Conservation (phyloP, 2,329 filamentous ascomycete species). For the Ophiocordyceps camponoti-saundersi region DNA sequence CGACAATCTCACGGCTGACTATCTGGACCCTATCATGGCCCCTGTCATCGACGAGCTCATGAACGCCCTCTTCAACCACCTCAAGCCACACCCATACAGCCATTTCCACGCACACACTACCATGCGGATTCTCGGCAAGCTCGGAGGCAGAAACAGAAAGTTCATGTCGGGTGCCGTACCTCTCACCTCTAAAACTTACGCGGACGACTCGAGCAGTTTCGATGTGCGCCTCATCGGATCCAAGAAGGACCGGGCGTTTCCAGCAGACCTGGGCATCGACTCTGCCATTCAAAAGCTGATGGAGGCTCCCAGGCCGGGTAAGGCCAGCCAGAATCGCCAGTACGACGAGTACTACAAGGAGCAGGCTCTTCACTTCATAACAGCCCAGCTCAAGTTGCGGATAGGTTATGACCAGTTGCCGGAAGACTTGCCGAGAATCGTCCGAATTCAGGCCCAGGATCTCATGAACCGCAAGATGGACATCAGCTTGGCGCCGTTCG, state of each 20-base stretch:
- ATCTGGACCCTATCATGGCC: slow-evolving; percentile 96
- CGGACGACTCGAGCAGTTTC: slow-evolving; percentile 76
- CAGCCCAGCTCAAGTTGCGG: slow-evolving; percentile 75
- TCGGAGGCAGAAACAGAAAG: slow-evolving; percentile 87
- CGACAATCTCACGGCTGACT: slow-evolving; percentile 94
- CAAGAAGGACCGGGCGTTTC: slow-evolving; percentile 76
- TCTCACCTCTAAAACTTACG: slow-evolving; percentile 68
- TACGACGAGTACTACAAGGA: slow-evolving; percentile 77
- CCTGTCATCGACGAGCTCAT: slow-evolving; percentile 98
- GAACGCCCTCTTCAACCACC: slow-evolving; percentile 91
- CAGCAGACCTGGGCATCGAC: slow-evolving; percentile 71
- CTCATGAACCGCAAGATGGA: slow-evolving; percentile 57
- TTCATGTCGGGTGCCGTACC: slow-evolving; percentile 82
- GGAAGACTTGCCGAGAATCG: slow-evolving; percentile 69
- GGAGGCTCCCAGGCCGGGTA: slow-evolving; percentile 53
- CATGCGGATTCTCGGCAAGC: slow-evolving; percentile 90
- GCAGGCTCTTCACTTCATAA: slow-evolving; percentile 77
- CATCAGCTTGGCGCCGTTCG: slow-evolving; percentile 52
- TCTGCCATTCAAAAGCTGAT: slow-evolving; percentile 75
- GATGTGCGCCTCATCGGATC: slow-evolving; percentile 82
- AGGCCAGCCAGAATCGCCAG: slow-evolving; percentile 37
- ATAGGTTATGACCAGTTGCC: slow-evolving; percentile 78
- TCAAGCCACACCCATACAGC: slow-evolving; percentile 84
- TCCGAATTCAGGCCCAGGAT: slow-evolving; percentile 83
- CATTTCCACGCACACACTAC: slow-evolving; percentile 97